Conservation (phyloP, 2,329 filamentous ascomycete species). For the Neonectria magnoliae region DNA sequence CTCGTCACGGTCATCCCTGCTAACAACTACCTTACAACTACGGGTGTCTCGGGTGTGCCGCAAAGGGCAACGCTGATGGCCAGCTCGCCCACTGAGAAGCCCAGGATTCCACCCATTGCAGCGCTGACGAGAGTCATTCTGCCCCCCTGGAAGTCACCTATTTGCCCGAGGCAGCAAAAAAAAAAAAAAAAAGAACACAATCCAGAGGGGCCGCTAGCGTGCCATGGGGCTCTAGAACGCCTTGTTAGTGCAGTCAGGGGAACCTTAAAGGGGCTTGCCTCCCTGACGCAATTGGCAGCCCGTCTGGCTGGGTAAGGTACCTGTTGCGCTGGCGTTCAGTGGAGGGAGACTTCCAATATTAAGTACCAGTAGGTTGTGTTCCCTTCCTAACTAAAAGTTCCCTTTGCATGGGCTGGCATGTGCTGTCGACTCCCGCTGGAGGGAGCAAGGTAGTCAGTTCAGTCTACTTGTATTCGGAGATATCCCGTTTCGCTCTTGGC, state of each 20-base stretch:
- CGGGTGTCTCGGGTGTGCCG: conserved; percentile 16
- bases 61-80: conserved; percentile 1
- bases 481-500: neutral
- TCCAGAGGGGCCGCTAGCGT: conserved; percentile 5
- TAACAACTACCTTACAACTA: neutral
- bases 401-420: neutral
- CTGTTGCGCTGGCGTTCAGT: neutral
- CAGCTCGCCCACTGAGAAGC: neutral
- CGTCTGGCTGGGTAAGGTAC: neutral
- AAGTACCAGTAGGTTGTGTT: too few relatives aligned
- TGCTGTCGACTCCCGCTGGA: neutral
- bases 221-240: neutral
- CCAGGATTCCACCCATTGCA: neutral
- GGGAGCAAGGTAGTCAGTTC: neutral
- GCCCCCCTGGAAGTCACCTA: neutral
- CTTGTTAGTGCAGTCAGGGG: conserved; percentile 12
- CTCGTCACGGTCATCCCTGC: neutral
- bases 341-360: neutral
- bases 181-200: neutral
- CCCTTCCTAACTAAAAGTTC: neutral
- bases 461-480: neutral
- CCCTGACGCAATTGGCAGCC: neutral
- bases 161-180: neutral
- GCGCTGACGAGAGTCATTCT: neutral
- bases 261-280: conserved; percentile 14